Evolutionary conservation across 2,329 filamentous ascomycete genomes (phyloP).

Genomic region (Hirsutella rhossiliensis): DNA sequence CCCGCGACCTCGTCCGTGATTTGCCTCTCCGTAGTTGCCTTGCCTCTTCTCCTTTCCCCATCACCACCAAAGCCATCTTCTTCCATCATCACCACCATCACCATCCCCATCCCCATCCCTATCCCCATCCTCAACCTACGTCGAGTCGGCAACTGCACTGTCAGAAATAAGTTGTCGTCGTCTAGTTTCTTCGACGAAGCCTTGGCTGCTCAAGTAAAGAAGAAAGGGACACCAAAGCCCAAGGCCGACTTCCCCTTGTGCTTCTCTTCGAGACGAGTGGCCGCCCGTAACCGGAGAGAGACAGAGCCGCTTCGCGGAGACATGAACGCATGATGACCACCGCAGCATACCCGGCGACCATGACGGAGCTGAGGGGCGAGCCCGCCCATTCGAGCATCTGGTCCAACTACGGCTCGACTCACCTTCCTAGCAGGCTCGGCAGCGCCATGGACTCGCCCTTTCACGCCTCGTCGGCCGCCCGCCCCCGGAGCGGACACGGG

Average conservation of each 20-base stretch:
- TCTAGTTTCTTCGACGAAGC: too few species aligned
- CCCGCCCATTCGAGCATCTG: constrained; percentile 44
- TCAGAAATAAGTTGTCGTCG: too few species aligned
- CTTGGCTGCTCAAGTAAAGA: too few species aligned
- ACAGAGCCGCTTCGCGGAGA: constrained; percentile 3
- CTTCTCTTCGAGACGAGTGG: too few species aligned
- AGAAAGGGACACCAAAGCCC: too few species aligned
- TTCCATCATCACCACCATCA: not conserved
- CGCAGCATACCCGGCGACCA: constrained; percentile 47
- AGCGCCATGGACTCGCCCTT: constrained; percentile 38
- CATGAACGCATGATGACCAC: constrained; percentile 50
- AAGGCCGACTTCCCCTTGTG: too few species aligned
- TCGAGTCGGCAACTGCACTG: not conserved
- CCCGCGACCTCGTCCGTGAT: constrained; percentile 3
- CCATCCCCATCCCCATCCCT: not conserved
- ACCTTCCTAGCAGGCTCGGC: constrained; percentile 38
- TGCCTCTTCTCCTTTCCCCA: not conserved
- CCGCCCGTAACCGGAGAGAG: too few species aligned
- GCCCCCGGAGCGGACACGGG: constrained; percentile 34
- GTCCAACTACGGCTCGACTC: constrained; percentile 45
- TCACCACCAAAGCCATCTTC: not conserved
- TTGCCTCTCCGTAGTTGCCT: constrained; percentile 3
- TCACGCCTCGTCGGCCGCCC: constrained; percentile 31
- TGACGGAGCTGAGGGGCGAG: constrained; percentile 52
- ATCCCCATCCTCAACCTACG: not conserved